These are phyloP conservation scores for Teunomyces atbi DNA, from an alignment of 805 yeast genomes.

Conservation along the genomic window DNA sequence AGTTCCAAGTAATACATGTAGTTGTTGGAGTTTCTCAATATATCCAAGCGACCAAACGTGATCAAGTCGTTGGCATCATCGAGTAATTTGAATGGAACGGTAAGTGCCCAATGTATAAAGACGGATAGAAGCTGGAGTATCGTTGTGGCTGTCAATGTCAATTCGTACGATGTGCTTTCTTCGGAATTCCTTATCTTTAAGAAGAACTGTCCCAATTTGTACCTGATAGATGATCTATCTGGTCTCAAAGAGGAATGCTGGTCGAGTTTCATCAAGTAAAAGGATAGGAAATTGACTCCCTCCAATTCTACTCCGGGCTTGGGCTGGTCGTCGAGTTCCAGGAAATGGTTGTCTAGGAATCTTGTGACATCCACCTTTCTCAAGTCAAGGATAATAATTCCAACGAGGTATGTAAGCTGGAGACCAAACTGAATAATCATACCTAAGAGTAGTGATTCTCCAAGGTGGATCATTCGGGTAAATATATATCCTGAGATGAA, in stretches of 20 bases:
- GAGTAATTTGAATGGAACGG: slow-evolving; percentile 17
- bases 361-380: slow-evolving; percentile 62
- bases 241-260: slow-evolving; percentile 14
- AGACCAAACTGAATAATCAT: slow-evolving; percentile 58
- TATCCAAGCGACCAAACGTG: slow-evolving; percentile 8
- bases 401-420: slow-evolving; percentile 62
- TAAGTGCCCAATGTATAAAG: slow-evolving; percentile 19
- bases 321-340: slow-evolving; percentile 4
- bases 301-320: slow-evolving; percentile 19
- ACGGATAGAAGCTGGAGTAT: slow-evolving; percentile 15
- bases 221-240: slow-evolving; percentile 18
- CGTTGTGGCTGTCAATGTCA: slow-evolving; percentile 18
- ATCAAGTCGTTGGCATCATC: slow-evolving; percentile 8
- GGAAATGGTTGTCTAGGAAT: slow-evolving; percentile 19
- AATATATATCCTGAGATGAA: slow-evolving; percentile 10
- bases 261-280: slow-evolving; percentile 18
- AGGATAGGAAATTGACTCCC: slow-evolving; percentile 24
- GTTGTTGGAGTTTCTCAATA: slow-evolving; percentile 38
- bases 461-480: slow-evolving; percentile 19
- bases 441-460: slow-evolving; percentile 34
- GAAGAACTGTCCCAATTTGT: slow-evolving; percentile 32
- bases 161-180: slow-evolving; percentile 21
- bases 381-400: slow-evolving; percentile 66
- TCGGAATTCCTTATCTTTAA: slow-evolving; percentile 39
- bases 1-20: slow-evolving; percentile 56